Base-by-base conservation (phyloP, 83 land plant genomes). In the Picea engelmannii region DNA sequence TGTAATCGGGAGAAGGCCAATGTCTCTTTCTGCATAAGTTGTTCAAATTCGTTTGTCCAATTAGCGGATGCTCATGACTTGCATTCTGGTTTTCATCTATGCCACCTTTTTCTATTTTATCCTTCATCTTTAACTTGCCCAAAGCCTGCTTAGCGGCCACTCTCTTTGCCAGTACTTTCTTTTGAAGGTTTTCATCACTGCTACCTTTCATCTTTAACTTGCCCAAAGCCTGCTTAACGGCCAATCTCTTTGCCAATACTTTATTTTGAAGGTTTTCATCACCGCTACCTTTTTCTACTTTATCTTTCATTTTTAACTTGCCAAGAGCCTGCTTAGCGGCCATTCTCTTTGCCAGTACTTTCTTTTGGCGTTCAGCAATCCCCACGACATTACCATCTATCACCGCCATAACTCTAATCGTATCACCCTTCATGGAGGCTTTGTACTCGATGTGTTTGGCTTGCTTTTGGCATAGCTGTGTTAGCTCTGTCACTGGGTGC, bases 301-400 rank as follows among this genome's bases (percentile, higher is more conserved):
- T 49, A 49, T 49, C 11, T 49, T 49, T 49, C 55, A 49, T 49
- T 10, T 10, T 7, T 49, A 49, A 49, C 52, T 9, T 76, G 5
- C 9, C 13, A 2, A 76, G 49, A 23, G 61, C 78, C 20, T 49
- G 7, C 21, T 12, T 76, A 23, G 78, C 78, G 3, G 78, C 78
- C 10, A 12, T 17, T 4, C 31, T 76, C 21, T 69, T 69, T 49
- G 55, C 55, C 55, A 49, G 12, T 49, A 49, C 12, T 24, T 52
- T 52, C 11, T 16, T 76, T 52, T 52, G 24, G 23, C 42, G 8
- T 49, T 52, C 16, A 12, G 24, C 78, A 52, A 7, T 21, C 2
- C 78, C 78, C 60, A 76, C 21, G 6, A 52, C 8, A 47, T 76
- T 18, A 5, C 78, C 78, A n/a, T 76, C 78, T 21, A 76, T 76